Evolutionary conservation across 2,329 filamentous ascomycete species (phyloP).

Genomic region (Hypoxylon sp.): DNA sequence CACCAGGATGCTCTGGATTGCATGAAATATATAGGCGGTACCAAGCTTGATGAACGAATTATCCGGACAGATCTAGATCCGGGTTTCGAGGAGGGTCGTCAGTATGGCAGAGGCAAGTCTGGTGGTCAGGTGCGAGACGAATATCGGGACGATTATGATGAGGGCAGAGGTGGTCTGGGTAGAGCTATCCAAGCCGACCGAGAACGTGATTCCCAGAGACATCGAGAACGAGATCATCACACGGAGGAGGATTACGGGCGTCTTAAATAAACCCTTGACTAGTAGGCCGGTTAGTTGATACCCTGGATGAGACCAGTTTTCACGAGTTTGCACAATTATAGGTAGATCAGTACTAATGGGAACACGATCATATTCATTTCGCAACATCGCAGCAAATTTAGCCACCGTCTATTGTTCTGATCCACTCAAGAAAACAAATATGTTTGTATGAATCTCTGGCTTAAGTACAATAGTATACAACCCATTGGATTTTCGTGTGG

Average conservation of each 20-base stretch:
- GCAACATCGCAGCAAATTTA: slow-evolving; percentile 2
- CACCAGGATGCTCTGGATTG: slow-evolving; percentile 98
- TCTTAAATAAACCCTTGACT: slow-evolving; percentile 61
- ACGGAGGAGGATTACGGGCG: slow-evolving; percentile 73
- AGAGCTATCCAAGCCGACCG: slow-evolving; percentile 75
- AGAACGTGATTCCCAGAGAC: slow-evolving; percentile 60
- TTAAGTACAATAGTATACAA: slow-evolving; percentile 47
- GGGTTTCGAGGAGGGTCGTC: slow-evolving; percentile 94
- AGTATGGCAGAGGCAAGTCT: slow-evolving; percentile 95
- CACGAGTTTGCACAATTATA: slow-evolving; percentile 24
- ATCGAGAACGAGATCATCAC: slow-evolving; percentile 54
- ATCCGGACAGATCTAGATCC: slow-evolving; percentile 96
- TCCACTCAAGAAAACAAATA: slow-evolving; percentile 27
- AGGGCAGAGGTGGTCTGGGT: slow-evolving; percentile 91
- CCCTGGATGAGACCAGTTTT: slow-evolving; percentile 28
- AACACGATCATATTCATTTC: not conserved
- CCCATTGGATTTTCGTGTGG: not conserved
- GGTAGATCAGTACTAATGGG: slow-evolving; percentile 1
- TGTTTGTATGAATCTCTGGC: slow-evolving; percentile 12
- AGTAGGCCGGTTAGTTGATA: slow-evolving; percentile 44
- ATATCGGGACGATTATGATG: slow-evolving; percentile 97
- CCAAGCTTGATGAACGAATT: slow-evolving; percentile 96
- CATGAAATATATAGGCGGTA: slow-evolving; percentile 98
- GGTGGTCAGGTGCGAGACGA: slow-evolving; percentile 98
- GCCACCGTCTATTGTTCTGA: slow-evolving; percentile 4